Percentiles rank a stretch among this genome's conserved stretches.
Conservation (phyloP, 2,329 filamentous ascomycete genomes). For the Teratosphaeria viscida region DNA sequence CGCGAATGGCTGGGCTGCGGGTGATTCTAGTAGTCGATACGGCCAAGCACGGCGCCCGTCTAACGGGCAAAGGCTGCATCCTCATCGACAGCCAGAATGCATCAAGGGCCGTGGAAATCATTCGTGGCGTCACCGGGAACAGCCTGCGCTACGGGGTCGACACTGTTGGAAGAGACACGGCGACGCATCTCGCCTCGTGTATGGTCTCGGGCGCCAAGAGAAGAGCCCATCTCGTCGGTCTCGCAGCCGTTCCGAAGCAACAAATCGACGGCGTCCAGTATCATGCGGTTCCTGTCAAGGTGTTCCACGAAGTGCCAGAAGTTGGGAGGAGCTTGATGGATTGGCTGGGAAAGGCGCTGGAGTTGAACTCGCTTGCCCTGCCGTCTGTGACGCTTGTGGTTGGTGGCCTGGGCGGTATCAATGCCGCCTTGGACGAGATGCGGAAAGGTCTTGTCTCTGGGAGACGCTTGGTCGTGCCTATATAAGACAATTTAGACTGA, state of each 20-base stretch:
- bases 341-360: neutral
- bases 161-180: conserved; percentile 29
- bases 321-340: conserved; percentile 24
- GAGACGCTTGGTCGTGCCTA: neutral
- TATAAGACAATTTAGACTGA: neutral
- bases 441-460: neutral
- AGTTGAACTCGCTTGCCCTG: neutral
- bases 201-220: neutral
- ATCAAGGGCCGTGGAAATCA: conserved; percentile 21
- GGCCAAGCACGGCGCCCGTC: conserved; percentile 22
- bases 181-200: conserved; percentile 6
- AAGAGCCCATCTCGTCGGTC: conserved; percentile 46
- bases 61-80: neutral
- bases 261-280: conserved; percentile 37
- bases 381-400: neutral
- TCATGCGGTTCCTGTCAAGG: conserved; percentile 60
- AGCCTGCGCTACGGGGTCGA: conserved; percentile 27
- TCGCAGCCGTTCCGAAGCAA: conserved; percentile 55
- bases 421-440: neutral
- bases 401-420: neutral
- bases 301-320: conserved; percentile 45
- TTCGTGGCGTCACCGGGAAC: conserved; percentile 17
- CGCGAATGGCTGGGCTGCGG: conserved; percentile 21
- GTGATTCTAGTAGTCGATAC: conserved; percentile 28
- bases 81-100: neutral